Percentiles rank a stretch among this genome's conserved stretches.
Conservation (phyloP, 169 alveolate species). For the Cryptosporidium meleagridis region DNA sequence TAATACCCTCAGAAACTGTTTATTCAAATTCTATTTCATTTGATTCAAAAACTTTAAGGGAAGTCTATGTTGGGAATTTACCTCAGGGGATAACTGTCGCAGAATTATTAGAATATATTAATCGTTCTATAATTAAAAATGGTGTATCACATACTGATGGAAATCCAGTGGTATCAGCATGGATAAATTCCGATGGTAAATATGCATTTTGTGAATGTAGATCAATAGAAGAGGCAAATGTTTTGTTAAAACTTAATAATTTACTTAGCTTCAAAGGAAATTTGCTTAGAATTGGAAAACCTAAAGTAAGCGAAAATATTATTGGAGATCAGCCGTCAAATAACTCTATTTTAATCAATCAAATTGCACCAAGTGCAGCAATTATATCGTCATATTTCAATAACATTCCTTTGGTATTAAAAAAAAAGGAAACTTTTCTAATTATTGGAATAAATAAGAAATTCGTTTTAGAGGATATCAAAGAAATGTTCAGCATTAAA, state of each 20-base stretch:
- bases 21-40: background rate
- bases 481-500: background rate
- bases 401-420: conserved; percentile 28
- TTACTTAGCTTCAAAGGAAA: conserved; percentile 46
- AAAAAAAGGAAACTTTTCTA: conserved; percentile 30
- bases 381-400: conserved; percentile 40
- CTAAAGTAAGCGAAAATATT: conserved; percentile 21
- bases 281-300: conserved; percentile 58
- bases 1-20: background rate
- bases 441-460: conserved; percentile 14
- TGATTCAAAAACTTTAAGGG: conserved; percentile 82
- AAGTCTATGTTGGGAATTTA: conserved; percentile 86
- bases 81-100: conserved; percentile 84
- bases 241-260: conserved; percentile 79
- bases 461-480: background rate
- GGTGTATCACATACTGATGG: conserved; percentile 58
- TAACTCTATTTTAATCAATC: background rate
- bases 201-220: conserved; percentile 95
- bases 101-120: conserved; percentile 84
- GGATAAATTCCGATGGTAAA: conserved; percentile 94
- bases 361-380: conserved; percentile 1
- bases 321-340: background rate
- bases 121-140: conserved; percentile 81
- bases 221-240: conserved; percentile 93
- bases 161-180: conserved; percentile 90